phyloP scores from a whole-genome alignment of 2,329 filamentous ascomycete genomes.

The Aspergillus vadensis region DNA sequence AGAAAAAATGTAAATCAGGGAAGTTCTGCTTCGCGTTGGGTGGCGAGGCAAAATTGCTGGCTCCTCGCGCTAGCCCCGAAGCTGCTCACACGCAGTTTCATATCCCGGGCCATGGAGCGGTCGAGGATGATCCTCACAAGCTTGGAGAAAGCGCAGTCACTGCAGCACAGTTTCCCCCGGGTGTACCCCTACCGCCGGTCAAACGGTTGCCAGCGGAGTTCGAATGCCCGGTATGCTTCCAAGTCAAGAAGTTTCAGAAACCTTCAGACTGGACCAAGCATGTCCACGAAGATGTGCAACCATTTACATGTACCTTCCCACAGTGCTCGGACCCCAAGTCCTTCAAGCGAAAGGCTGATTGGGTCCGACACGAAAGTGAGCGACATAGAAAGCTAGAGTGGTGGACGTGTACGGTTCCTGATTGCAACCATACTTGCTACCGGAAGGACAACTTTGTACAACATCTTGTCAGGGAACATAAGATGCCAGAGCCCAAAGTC shows the following conservation, averaged over 20 bases:
- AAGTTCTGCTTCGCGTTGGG: conserved; percentile 67
- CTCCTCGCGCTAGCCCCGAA: conserved; percentile 55
- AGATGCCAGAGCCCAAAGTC: conserved; percentile 76
- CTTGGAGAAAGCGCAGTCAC: conserved; percentile 67
- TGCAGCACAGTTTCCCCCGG: conserved; percentile 73
- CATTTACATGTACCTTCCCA: conserved; percentile 89
- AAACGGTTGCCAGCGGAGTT: conserved; percentile 78
- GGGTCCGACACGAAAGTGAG: conserved; percentile 93
- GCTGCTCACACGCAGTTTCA: conserved; percentile 59
- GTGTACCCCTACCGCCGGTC: conserved; percentile 80
- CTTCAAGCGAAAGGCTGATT: conserved; percentile 94
- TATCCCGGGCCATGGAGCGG: conserved; percentile 56
- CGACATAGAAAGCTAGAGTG: conserved; percentile 85
- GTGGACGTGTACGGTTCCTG: conserved; percentile 82
- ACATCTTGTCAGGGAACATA: conserved; percentile 89
- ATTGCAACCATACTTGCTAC: conserved; percentile 80
- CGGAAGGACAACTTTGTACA: conserved; percentile 91
- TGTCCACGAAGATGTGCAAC: conserved; percentile 89
- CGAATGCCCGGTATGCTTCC: conserved; percentile 86
- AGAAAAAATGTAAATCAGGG: conserved; percentile 61
- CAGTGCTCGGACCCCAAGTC: conserved; percentile 82
- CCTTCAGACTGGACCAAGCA: conserved; percentile 98
- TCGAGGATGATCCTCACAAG: conserved; percentile 68
- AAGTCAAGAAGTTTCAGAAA: conserved; percentile 81
- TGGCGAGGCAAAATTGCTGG: conserved; percentile 65